Evolutionary conservation across 176 grass and related monocot species (phyloP).

Genomic region (Rhynchospora breviuscula): DNA sequence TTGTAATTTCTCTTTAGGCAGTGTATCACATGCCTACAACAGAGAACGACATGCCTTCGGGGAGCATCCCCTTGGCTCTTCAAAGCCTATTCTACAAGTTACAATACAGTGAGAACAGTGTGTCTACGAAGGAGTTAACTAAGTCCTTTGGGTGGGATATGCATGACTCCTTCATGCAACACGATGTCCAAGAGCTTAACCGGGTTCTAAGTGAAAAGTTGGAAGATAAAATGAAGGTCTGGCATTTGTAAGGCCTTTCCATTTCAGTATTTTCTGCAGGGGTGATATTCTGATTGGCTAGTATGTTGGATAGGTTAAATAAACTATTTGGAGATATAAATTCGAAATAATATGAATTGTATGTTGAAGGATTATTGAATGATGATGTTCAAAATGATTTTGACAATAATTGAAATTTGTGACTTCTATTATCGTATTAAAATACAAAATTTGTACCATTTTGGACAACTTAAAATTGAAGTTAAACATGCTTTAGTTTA

Average conservation of each 20-base stretch:
- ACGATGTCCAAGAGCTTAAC: slow-evolving; percentile 98
- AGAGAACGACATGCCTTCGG: slow-evolving; percentile 93
- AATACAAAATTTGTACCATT: neutral
- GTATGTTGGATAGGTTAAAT: neutral
- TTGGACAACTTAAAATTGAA: neutral
- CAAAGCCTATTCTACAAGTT: slow-evolving; percentile 98
- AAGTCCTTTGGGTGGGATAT: slow-evolving; percentile 98
- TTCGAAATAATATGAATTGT: neutral
- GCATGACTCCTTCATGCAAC: slow-evolving; percentile 98
- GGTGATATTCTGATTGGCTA: neutral
- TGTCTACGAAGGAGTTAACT: slow-evolving; percentile 94
- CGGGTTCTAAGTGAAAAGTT: slow-evolving; percentile 97
- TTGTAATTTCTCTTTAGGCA: slow-evolving; percentile 48
- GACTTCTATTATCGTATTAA: neutral
- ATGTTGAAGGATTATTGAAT: neutral
- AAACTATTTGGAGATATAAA: neutral
- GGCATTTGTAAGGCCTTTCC: slow-evolving; percentile 64
- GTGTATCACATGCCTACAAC: slow-evolving; percentile 99
- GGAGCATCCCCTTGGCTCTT: slow-evolving; percentile 93
- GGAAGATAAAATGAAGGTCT: slow-evolving; percentile 99
- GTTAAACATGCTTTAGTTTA: neutral
- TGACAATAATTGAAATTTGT: neutral
- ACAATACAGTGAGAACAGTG: slow-evolving; percentile 93
- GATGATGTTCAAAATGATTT: slow-evolving; percentile 4
- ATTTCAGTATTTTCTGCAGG: slow-evolving; percentile 26